These are phyloP conservation scores for Pyricularia grisea DNA, from an alignment of 2,329 filamentous ascomycete species.

Conservation along the genomic window DNA sequence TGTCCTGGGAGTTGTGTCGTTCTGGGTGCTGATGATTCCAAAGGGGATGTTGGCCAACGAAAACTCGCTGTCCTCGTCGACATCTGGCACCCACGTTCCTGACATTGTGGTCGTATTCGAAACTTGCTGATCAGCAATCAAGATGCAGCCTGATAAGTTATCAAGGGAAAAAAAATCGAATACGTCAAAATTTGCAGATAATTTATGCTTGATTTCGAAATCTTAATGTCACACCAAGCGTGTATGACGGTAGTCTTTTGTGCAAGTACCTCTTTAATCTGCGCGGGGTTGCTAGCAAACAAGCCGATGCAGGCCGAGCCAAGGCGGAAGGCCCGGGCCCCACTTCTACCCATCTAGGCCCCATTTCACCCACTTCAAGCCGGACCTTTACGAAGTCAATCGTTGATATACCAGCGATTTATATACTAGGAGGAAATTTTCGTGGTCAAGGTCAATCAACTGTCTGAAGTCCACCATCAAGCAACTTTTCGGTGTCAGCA, in stretches of 20 bases:
- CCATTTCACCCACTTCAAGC: neutral
- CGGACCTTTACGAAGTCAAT: too few species aligned
- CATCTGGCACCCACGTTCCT: slow-evolving; percentile 17
- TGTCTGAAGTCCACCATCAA: neutral
- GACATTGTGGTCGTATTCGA: slow-evolving; percentile 6
- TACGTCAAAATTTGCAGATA: neutral
- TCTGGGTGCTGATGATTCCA: slow-evolving; percentile 56
- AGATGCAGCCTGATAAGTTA: neutral
- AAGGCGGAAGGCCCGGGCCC: neutral
- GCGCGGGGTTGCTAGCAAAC: neutral
- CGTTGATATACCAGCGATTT: too few species aligned
- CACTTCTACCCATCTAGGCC: neutral
- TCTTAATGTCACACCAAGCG: neutral
- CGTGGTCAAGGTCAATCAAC: neutral
- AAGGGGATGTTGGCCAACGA: slow-evolving; percentile 70
- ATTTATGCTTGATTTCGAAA: neutral
- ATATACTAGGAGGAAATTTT: too few species aligned
- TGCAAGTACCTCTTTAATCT: too few species aligned
- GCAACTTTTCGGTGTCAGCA: neutral
- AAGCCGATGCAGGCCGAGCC: neutral
- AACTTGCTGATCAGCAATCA: neutral
- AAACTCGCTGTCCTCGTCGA: slow-evolving; percentile 49
- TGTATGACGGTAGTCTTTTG: neutral
- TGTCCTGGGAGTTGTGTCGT: slow-evolving; percentile 31
- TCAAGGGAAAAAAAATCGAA: neutral